Evolutionary conservation across 805 yeast species (phyloP).

Genomic region (Cyberlindnera maclurae): DNA sequence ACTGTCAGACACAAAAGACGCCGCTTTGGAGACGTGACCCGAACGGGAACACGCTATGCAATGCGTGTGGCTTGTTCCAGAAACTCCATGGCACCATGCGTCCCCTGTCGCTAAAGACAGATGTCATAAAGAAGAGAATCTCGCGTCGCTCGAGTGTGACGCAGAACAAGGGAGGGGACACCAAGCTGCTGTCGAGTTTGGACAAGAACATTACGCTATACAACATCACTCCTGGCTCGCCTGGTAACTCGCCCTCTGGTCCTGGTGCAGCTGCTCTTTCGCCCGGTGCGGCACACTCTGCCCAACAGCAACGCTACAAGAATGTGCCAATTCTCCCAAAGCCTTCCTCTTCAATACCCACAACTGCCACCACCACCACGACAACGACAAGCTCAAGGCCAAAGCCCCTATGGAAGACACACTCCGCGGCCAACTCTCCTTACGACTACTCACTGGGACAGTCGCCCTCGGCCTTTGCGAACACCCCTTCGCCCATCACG

Average conservation of each 20-base stretch:
- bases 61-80: slow-evolving; percentile 89
- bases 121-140: slow-evolving; percentile 77
- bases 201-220: slow-evolving; percentile 20
- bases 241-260: slow-evolving; percentile 18
- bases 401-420: not conserved
- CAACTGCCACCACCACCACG: slow-evolving; percentile 6
- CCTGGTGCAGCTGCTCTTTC: slow-evolving; percentile 8
- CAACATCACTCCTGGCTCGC: slow-evolving; percentile 16
- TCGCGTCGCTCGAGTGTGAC: slow-evolving; percentile 23
- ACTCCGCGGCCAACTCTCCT: slow-evolving; percentile 2
- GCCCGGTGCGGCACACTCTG: slow-evolving; percentile 2
- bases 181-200: slow-evolving; percentile 12
- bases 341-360: slow-evolving; percentile 13
- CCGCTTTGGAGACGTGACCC: slow-evolving; percentile 93
- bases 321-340: slow-evolving; percentile 25
- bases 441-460: slow-evolving; percentile 10
- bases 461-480: slow-evolving; percentile 15
- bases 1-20: slow-evolving; percentile 84
- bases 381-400: slow-evolving; percentile 6
- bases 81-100: slow-evolving; percentile 90
- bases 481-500: slow-evolving; percentile 21
- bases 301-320: slow-evolving; percentile 13
- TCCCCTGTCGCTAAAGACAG: slow-evolving; percentile 84
- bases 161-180: slow-evolving; percentile 8
- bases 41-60: slow-evolving; percentile 84